Conservation (phyloP, 2,329 filamentous ascomycete species). For the Xylaria sp. region DNA sequence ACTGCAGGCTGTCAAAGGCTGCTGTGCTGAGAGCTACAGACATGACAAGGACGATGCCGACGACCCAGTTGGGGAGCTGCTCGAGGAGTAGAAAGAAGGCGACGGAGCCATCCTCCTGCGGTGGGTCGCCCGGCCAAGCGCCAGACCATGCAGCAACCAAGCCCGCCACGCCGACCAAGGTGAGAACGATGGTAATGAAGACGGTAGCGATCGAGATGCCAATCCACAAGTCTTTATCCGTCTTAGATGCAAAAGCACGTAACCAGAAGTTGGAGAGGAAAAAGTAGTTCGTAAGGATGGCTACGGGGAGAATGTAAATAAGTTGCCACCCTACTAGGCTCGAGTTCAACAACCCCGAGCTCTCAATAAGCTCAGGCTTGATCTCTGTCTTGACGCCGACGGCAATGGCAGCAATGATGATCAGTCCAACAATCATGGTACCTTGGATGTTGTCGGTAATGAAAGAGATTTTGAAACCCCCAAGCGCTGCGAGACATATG, state of each 20-base stretch:
- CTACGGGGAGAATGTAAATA: conserved; percentile 81
- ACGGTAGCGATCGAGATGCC: conserved; percentile 72
- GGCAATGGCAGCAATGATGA: conserved; percentile 78
- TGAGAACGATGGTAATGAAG: conserved; percentile 70
- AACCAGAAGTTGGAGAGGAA: conserved; percentile 87
- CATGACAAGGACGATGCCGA: conserved; percentile 83
- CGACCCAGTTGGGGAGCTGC: conserved; percentile 77
- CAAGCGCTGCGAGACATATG: conserved; percentile 61
- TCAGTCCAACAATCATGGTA: conserved; percentile 74
- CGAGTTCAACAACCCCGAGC: conserved; percentile 71
- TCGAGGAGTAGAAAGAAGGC: conserved; percentile 78
- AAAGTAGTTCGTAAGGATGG: conserved; percentile 84
- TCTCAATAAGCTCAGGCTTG: conserved; percentile 68
- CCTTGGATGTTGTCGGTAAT: conserved; percentile 84
- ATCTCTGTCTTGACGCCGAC: conserved; percentile 78
- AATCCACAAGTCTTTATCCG: conserved; percentile 77
- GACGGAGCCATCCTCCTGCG: conserved; percentile 65
- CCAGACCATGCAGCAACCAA: conserved; percentile 81
- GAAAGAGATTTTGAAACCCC: conserved; percentile 84
- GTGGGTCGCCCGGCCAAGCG: conserved; percentile 67
- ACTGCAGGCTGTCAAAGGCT: conserved; percentile 81
- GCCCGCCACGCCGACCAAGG: conserved; percentile 74
- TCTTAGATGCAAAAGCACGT: conserved; percentile 79
- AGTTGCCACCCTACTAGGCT: conserved; percentile 83
- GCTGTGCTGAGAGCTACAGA: conserved; percentile 76